These are phyloP conservation scores for Talaromyces adpressus DNA, from an alignment of 495 filamentous ascomycete species.

Conservation along the genomic window DNA sequence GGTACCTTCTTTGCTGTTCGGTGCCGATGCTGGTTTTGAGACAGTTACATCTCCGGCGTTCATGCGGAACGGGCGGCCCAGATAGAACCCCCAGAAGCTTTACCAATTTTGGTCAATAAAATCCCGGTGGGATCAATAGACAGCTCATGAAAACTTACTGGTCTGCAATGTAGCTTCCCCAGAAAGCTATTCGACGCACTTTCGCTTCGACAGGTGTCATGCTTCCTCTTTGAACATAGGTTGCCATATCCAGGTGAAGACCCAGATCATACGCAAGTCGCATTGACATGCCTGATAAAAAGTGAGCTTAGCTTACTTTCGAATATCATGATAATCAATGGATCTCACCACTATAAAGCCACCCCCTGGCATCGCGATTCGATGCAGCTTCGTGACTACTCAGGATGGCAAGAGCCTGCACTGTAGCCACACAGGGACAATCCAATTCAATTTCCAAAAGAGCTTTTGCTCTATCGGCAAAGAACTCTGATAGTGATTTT, in stretches of 20 bases:
- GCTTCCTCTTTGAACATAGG: constrained; percentile 36
- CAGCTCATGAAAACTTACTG: constrained; percentile 29
- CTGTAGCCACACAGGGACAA: constrained; percentile 42
- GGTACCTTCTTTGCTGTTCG: constrained; percentile 29
- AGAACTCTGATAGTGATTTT: constrained; percentile 41
- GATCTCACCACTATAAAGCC: constrained; percentile 40
- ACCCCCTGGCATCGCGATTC: constrained; percentile 43
- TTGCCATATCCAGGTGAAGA: constrained; percentile 40
- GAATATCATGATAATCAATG: neutral
- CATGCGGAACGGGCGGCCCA: constrained; percentile 40
- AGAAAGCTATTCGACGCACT: constrained; percentile 38
- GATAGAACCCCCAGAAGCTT: constrained; percentile 44
- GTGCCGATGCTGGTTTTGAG: constrained; percentile 32
- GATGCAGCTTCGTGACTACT: constrained; percentile 40
- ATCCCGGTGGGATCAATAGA: neutral
- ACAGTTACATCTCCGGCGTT: constrained; percentile 39
- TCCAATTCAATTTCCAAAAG: constrained; percentile 44
- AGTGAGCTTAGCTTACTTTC: constrained; percentile 12
- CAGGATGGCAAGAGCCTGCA: constrained; percentile 42
- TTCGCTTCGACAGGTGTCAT: constrained; percentile 38
- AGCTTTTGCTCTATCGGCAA: constrained; percentile 41
- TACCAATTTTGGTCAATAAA: constrained; percentile 1
- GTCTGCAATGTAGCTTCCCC: constrained; percentile 45
- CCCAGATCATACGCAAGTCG: constrained; percentile 44
- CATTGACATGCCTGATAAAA: constrained; percentile 38